Base-by-base conservation (phyloP, 129 eudicot species). In the Flaveria ramosissima region DNA sequence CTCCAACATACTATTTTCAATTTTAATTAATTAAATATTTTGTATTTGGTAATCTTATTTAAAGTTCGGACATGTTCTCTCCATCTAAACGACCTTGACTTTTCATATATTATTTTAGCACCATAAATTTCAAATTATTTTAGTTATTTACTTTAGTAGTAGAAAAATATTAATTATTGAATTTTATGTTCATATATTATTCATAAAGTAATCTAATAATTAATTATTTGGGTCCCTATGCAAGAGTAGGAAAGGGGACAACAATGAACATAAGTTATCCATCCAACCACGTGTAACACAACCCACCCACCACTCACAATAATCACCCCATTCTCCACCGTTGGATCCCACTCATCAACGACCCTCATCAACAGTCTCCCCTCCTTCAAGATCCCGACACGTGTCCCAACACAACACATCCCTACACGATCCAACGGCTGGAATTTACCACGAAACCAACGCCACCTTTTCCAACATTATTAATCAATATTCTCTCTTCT, bases 241-340 rank as follows among this genome's bases (percentile, higher is more conserved):
- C 66, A 72, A 80, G 47, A 63, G 78, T 70, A 60, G 32, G 50
- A 51, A 27, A 21, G 52, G 71, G 32, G 76, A 79, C 78, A 64
- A 7, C 68, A 72, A 63, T 23, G 23, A 52, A 59, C 32, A 50
- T 48, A 73, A 66, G 77, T 76, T 71, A 81, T 68, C 77, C 57
- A 75, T 77, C 85, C 85, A 77, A 78, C 82, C 88, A 84, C 85
- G 84, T 84, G 88, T 72, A 56, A 26, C 80, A 76, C 36, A 79
- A 48, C 73, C 74, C 84, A 67, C 69, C 63, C 63, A 66, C 77
- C 62, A 64, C 61, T 79, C 79, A 57, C 77, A 83, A 78, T 62
- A 63, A 75, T 73, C 74, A 57, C 60, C 13, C 59, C 53, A 66
- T 42, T 23, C 2, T 7, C 46, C 13, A 76, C 87, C 89, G 67